Percentiles rank a stretch among this genome's conserved stretches.
phyloP scores from a whole-genome alignment of 73 alveolate genomes.

The Uronychia setigera region DNA sequence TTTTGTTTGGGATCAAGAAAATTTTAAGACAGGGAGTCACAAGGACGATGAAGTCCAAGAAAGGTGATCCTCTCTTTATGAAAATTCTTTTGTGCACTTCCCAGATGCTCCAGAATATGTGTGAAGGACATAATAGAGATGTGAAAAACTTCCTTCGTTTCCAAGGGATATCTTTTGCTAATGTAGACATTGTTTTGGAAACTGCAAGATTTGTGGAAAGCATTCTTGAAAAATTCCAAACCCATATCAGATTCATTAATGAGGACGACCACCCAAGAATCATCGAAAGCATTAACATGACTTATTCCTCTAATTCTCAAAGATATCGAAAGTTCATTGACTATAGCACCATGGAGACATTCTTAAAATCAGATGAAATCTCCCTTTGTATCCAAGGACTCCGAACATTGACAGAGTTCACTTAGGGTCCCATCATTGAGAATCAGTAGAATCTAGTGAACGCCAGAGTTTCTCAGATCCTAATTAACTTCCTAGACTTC shows the following conservation, averaged over 20 bases:
- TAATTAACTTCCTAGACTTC: not conserved
- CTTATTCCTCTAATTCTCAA: not conserved
- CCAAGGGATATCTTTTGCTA: not conserved
- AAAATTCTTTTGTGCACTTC: not conserved
- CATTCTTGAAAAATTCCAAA: not conserved
- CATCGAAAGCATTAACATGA: not conserved
- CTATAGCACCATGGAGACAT: not conserved
- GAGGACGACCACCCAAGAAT: slow-evolving; percentile 5
- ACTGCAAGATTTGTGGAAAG: slow-evolving; percentile 6
- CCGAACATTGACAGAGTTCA: slow-evolving; percentile 6
- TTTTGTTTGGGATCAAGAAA: slow-evolving; percentile 6
- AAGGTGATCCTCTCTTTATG: not conserved
- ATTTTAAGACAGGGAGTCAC: not conserved
- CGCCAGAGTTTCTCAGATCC: not conserved
- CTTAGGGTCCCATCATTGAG: slow-evolving; percentile 8
- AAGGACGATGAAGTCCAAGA: not conserved
- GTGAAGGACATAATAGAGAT: slow-evolving; percentile 18
- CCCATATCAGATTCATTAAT: not conserved
- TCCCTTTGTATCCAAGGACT: not conserved
- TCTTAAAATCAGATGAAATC: not conserved
- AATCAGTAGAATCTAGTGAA: slow-evolving; percentile 2
- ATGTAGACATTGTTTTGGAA: not conserved
- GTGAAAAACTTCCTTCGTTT: slow-evolving; percentile 11
- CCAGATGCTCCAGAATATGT: slow-evolving; percentile 1
- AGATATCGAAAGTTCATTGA: not conserved